Evolutionary conservation across 768 basidiomycete species (phyloP).

Genomic region (Podaxis mareebaensis): DNA sequence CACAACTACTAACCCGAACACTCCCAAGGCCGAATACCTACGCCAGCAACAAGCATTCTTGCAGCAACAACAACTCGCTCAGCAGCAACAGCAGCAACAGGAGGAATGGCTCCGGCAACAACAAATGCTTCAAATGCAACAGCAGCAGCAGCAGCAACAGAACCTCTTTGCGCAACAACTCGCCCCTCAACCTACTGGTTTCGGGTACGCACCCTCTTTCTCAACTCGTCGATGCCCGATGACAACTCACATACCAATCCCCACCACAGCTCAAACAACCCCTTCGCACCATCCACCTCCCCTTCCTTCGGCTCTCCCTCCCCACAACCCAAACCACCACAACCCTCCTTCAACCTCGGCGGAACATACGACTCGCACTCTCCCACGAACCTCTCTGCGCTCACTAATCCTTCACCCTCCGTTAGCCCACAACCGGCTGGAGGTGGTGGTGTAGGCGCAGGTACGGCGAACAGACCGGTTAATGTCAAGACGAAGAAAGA

Average conservation of each 20-base stretch:
- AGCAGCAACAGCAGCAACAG: slow-evolving; percentile 57
- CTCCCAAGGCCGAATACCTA: slow-evolving; percentile 64
- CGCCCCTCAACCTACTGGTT: slow-evolving; percentile 70
- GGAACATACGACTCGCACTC: slow-evolving; percentile 67
- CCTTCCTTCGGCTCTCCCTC: slow-evolving; percentile 29
- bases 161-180: slow-evolving; percentile 50
- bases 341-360: slow-evolving; percentile 61
- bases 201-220: slow-evolving; percentile 50
- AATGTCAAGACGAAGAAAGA: slow-evolving; percentile 43
- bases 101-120: slow-evolving; percentile 51
- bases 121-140: slow-evolving; percentile 47
- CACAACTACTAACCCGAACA: background rate
- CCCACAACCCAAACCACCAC: slow-evolving; percentile 36
- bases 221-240: background rate
- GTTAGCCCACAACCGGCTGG: slow-evolving; percentile 23
- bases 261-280: slow-evolving; percentile 86
- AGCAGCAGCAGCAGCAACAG: slow-evolving; percentile 54
- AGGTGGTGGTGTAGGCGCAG: slow-evolving; percentile 18
- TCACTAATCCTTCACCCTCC: slow-evolving; percentile 43
- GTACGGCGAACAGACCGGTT: slow-evolving; percentile 32
- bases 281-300: slow-evolving; percentile 67
- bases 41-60: slow-evolving; percentile 73
- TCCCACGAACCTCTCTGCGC: slow-evolving; percentile 42
- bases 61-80: slow-evolving; percentile 45
- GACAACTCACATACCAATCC: background rate